These are phyloP conservation scores for Omphalotus guepiniiformis DNA, from an alignment of 768 basidiomycete genomes.

Conservation along the genomic window DNA sequence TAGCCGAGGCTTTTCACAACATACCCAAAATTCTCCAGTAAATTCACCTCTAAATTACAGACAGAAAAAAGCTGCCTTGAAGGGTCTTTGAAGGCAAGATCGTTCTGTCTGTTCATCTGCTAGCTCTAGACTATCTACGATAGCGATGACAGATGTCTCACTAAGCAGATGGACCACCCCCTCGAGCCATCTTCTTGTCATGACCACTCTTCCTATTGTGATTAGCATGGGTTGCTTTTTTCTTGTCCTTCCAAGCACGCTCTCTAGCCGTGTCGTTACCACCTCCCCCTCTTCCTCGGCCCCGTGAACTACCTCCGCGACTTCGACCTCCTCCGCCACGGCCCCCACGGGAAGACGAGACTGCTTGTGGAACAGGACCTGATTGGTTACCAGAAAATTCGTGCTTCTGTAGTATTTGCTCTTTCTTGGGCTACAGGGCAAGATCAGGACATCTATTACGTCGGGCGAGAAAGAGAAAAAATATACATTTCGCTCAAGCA, in stretches of 20 bases:
- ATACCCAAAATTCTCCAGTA: too few species aligned
- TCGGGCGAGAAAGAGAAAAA: not conserved
- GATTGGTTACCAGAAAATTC: conserved; percentile 66
- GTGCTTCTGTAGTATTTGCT: conserved; percentile 69
- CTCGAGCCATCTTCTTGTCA: conserved; percentile 82
- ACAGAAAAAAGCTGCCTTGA: too few species aligned
- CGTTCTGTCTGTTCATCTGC: too few species aligned
- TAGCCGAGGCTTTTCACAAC: too few species aligned
- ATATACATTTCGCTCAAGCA: conserved; percentile 85
- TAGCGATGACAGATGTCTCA: not conserved
- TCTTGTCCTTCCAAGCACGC: conserved; percentile 71
- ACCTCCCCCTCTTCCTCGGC: conserved; percentile 33
- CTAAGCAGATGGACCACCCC: conserved; percentile 36
- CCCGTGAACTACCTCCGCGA: conserved; percentile 31
- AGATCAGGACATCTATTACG: not conserved
- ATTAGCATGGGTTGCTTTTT: conserved; percentile 70
- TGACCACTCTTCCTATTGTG: conserved; percentile 78
- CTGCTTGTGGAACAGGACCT: conserved; percentile 10
- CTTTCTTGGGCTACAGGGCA: conserved; percentile 58
- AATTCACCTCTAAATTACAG: too few species aligned
- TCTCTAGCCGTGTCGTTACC: conserved; percentile 42
- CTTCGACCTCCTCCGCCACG: conserved; percentile 35
- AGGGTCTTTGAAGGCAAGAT: too few species aligned
- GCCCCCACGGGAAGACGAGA: conserved; percentile 23
- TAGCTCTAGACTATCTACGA: too few species aligned